Evolutionary conservation across 2,329 filamentous ascomycete genomes (phyloP).

Genomic region (Sordariomycetes sp.): DNA sequence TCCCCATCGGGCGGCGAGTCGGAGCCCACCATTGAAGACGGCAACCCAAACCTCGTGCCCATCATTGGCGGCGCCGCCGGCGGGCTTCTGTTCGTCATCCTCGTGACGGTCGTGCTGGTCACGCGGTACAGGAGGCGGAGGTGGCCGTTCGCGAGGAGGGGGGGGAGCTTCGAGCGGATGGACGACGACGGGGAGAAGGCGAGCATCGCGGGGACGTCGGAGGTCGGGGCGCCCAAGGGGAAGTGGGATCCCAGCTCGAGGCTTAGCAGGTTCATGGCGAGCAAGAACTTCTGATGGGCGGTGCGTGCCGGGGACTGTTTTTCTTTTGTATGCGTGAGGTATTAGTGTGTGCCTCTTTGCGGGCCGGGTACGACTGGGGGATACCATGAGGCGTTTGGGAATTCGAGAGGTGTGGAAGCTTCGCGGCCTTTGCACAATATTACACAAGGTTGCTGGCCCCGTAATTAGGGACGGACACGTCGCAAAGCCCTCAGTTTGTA

Average conservation of each 20-base stretch:
- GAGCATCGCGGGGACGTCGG: not conserved
- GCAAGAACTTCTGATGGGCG: not conserved
- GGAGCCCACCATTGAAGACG: not conserved
- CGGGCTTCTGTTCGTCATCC: slow-evolving; percentile 6
- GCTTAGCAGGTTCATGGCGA: slow-evolving; percentile 4
- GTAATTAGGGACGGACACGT: too few relatives aligned
- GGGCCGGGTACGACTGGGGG: too few relatives aligned
- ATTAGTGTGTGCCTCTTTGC: too few relatives aligned
- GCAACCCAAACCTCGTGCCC: slow-evolving; percentile 3
- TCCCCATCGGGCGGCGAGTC: not conserved
- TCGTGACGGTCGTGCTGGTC: slow-evolving; percentile 6
- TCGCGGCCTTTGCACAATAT: too few relatives aligned
- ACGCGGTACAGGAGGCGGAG: slow-evolving; percentile 8
- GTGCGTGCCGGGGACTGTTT: too few relatives aligned
- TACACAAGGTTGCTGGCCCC: too few relatives aligned
- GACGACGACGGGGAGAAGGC: slow-evolving; percentile 7
- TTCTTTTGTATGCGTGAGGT: too few relatives aligned
- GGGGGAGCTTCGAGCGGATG: slow-evolving; percentile 3
- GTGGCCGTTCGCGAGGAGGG: slow-evolving; percentile 8
- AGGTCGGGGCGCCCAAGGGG: not conserved
- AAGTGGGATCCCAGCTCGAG: slow-evolving; percentile 5
- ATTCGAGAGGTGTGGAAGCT: too few relatives aligned
- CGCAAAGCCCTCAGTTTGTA: too few relatives aligned
- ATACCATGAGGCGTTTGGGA: too few relatives aligned
- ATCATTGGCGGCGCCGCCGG: slow-evolving; percentile 8